phyloP scores from a whole-genome alignment of 2,329 filamentous ascomycete species.

The Pseudogymnoascus sp. region DNA sequence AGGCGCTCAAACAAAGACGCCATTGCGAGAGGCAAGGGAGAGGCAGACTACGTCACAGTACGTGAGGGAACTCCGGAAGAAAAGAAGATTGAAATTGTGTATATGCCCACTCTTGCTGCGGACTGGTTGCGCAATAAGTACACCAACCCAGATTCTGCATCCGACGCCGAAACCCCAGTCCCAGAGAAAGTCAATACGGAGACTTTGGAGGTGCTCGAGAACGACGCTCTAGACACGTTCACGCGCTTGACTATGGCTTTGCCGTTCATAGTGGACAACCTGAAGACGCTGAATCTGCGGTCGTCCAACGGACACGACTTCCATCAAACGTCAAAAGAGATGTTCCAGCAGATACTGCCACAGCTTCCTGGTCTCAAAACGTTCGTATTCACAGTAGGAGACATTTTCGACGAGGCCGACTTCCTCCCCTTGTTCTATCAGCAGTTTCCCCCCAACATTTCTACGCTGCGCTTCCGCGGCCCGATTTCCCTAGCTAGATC shows the following conservation, averaged over 20 bases:
- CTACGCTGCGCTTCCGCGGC: background rate
- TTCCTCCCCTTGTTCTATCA: background rate
- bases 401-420: background rate
- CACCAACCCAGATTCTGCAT: background rate
- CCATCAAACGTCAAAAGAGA: background rate
- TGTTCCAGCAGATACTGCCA: background rate
- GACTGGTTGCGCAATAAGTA: background rate
- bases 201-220: background rate
- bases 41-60: background rate
- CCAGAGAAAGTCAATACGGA: background rate
- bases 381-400: background rate
- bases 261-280: background rate
- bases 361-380: background rate
- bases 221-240: background rate
- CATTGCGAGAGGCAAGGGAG: background rate
- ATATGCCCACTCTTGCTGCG: background rate
- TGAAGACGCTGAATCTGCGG: background rate
- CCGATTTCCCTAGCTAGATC: background rate
- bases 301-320: background rate
- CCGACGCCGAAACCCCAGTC: background rate
- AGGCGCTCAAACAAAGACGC: background rate
- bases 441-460: background rate
- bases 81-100: background rate
- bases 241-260: background rate
- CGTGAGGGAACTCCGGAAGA: background rate